Base-by-base conservation (phyloP, 257 asterid genomes). In the Phtheirospermum japonicum region DNA sequence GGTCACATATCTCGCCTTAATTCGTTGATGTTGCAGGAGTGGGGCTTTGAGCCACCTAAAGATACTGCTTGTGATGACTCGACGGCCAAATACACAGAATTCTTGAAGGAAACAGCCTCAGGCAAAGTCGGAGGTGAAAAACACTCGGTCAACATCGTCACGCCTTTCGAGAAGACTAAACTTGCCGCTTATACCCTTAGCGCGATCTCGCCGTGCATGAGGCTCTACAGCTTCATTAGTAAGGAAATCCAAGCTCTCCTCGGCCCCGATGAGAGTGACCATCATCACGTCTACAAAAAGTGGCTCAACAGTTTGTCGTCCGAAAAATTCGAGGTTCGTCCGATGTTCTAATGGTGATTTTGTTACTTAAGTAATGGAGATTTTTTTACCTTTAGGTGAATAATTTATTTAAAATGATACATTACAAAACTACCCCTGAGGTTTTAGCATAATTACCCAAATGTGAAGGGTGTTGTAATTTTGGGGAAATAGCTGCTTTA, bases 121-220 rank as follows among this genome's bases (percentile, higher is more conserved):
- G 92, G 90, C 30, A 83, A 78, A 81, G 79, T 83, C 52, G 85
- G 73, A 59, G 87, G 78, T 36, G 82, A 79, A 57, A 84, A n/a
- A n/a, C n/a, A n/a, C n/a, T n/a, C n/a, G n/a, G n/a, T n/a, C n/a
- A n/a, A n/a, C n/a, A n/a, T n/a, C n/a, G n/a, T n/a, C n/a, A n/a
- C n/a, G n/a, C n/a, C n/a, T n/a, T n/a, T n/a, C n/a, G n/a, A n/a
- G n/a, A 84, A 82, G 79, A 84, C 92, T 1, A 84, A 82, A 57
- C 70, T 84, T 52, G 92, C 88, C 46, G 84, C 88, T 13, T 84
- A 82, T 72, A 78, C 92, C 5, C 77, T 84, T 7, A 78, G 88
- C 7, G 88, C 78, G 16, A 79, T 84, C 61, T 73, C 92, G 39
- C 92, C 92, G 0, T 84, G 92, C 83, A 84, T 84, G 92, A 82